Base-by-base conservation (phyloP, 805 yeast genomes). In the Kodamaea leandrae region DNA sequence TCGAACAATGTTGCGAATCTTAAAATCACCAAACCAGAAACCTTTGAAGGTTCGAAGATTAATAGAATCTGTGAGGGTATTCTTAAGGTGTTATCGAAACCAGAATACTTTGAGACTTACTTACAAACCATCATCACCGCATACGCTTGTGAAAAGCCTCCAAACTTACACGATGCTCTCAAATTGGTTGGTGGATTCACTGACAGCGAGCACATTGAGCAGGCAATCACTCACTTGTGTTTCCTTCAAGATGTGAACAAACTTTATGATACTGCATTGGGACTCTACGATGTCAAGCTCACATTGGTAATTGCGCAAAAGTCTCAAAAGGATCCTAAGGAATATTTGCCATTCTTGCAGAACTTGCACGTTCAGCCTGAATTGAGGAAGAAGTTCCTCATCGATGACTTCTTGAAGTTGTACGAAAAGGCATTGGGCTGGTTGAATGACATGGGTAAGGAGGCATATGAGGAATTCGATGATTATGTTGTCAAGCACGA, bases 271-370 rank as follows among this genome's bases (percentile, higher is more conserved):
- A 80, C 82, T 14, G 85, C 97, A 0, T 72, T 93, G 43, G 84
- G 95, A 2, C 66, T 85, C 15, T 93, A 93, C 55, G 84, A 93
- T 57, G 81, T 93, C 30, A 81, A 82, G 42, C 68, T 91, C 53
- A 78, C 98, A 0, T 72, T 93, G 43, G 72, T 76, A 9, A 82
- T 93, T 44, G 99, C 99, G 0, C 98, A 95, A 59, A 93, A 89
- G 55, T 89, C 97, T 0, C 98, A 91, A 62, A 90, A 84, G 72
- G 99, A 93, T 65, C 99, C 99, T 17, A 88, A 90, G 55, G 99
- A 93, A 62, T 93, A 93, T 52, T 67, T 93, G 39, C 96, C 99
- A 38, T 93, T 93, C 61, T 72, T 93, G 49, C 96, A 88, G 55
- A 74, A 80, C 36, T 68, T 93, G 40, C 83, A 86, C 50, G 77